Evolutionary conservation across 1,284 basidiomycete species (phyloP), one percentile per base, ranked within the genome.

Genomic region (Puccinia hordei): DNA sequence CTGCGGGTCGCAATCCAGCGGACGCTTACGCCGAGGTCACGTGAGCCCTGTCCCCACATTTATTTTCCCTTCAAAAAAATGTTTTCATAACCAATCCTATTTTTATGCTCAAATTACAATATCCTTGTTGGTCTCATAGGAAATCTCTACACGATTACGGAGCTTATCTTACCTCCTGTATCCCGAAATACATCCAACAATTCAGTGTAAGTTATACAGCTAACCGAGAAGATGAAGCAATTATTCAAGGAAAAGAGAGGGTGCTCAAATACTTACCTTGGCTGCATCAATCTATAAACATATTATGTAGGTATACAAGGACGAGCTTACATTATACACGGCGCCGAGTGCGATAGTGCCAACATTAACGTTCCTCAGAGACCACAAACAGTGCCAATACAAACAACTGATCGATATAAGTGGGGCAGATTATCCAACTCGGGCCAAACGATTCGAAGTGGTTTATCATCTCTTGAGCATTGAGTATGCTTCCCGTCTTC

Each of bases 341-440:
- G 89, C 91, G 0, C 97, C 97, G 6, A 89, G 90, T 30, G 93
- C 90, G 79, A 88, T 99, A 83, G 86, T 95, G 75, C 95, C 93
- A 41, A 91, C 93, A 73, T 89, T 99, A 83, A 92, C 91, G 24
- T 99, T 99, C 89, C 89, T 99, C 82, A 91, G 95, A 82, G 96
- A 99, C 87, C 97, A 99, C 87, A 90, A 92, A 3, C 93, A 96
- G 86, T 95, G 93, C 84, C 95, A 97, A 85, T 99, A 93, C 89
- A 98, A 97, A 88, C 87, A 89, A 79, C 89, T 92, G 82, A 92
- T 97, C 89, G 96, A 99, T 86, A 92, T 99, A 85, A 94, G 92
- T 81, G 97, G 93, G 59, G 96, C 92, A 44, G 97, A 99, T 88
- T 98, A 91, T 85, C 97, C 97, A 0, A 94, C 95, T 84, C 89